Base-by-base conservation (phyloP, 345 rosid species). In the Geranium brycei region DNA sequence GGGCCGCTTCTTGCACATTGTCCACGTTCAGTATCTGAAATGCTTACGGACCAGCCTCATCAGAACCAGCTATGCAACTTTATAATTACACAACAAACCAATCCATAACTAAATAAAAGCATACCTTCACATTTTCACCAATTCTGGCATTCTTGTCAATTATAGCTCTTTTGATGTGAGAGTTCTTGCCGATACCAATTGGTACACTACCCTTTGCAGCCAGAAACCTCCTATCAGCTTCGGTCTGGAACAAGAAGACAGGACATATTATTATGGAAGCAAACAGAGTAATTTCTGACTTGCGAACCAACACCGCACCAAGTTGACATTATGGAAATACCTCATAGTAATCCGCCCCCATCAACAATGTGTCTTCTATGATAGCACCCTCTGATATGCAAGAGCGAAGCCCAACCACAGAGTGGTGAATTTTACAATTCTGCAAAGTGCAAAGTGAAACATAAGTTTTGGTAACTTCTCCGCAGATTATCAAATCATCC, bases 321-420 rank as follows among this genome's bases (percentile, higher is more conserved):
- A 5, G 47, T 5, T 38, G 8, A 38, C 47, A 47, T 11, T 47
- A 47, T 11, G 53, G 53, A 47, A 3, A 56, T 79, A 84, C 97
- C 90, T 90, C 97, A 67, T 90, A 91, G 73, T 91, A 91, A 69
- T 91, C 95, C 62, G 98, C 98, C 66, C 98, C 98, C 96, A 91
- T 91, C 72, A 91, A 70, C 60, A 91, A 72, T 14, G 95, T 81
- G 67, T 89, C 98, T 77, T 91, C 98, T 64, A 91, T 83, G 78
- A 89, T 81, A 23, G 98, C 95, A 73, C 98, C 98, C 73, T 85
- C 96, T 7, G 96, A 91, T 71, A 91, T 87, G 83, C 96, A 91
- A 63, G 98, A 89, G 31, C 95, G 87, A 53, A 91, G 96, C 65
- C 98, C 98, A 75, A 91, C 81, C 53, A 91, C 96, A 4, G 95